Evolutionary conservation across 768 basidiomycete genomes (phyloP).

Genomic region (Hysterangium stoloniferum): DNA sequence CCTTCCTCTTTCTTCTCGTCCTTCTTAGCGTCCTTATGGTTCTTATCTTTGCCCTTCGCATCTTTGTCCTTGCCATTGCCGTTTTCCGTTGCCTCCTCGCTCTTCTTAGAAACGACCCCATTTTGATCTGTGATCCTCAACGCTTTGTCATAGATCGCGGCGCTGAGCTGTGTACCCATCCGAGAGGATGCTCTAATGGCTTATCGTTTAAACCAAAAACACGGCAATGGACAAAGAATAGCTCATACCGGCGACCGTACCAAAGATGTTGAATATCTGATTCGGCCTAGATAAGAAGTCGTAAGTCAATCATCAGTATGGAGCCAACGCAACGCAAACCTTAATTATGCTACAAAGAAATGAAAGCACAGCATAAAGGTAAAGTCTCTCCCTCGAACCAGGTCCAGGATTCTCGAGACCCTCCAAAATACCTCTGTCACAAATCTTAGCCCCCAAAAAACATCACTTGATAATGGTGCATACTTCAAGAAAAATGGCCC

Average conservation of each 20-base stretch:
- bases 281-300: constrained; percentile 1
- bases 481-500: constrained; percentile 29
- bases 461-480: not conserved
- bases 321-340: not conserved
- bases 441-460: constrained; percentile 16
- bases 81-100: not conserved
- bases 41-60: constrained; percentile 5
- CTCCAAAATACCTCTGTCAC: constrained; percentile 20
- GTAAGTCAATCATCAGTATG: not conserved
- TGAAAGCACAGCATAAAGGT: constrained; percentile 11
- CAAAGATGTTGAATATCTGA: constrained; percentile 17
- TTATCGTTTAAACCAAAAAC: not conserved
- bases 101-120: constrained; percentile 19
- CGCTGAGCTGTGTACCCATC: constrained; percentile 26
- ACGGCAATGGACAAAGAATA: not conserved
- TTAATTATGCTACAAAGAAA: constrained; percentile 11
- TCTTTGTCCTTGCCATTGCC: constrained; percentile 6
- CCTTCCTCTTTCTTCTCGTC: constrained; percentile 6
- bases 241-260: constrained; percentile 19
- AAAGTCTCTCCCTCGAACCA: constrained; percentile 3
- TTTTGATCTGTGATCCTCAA: constrained; percentile 27
- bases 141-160: constrained; percentile 30
- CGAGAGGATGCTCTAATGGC: constrained; percentile 16
- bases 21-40: constrained; percentile 4
- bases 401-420: constrained; percentile 15